Conservation (phyloP, 2,329 filamentous ascomycete genomes). For the Colletotrichum sp. region DNA sequence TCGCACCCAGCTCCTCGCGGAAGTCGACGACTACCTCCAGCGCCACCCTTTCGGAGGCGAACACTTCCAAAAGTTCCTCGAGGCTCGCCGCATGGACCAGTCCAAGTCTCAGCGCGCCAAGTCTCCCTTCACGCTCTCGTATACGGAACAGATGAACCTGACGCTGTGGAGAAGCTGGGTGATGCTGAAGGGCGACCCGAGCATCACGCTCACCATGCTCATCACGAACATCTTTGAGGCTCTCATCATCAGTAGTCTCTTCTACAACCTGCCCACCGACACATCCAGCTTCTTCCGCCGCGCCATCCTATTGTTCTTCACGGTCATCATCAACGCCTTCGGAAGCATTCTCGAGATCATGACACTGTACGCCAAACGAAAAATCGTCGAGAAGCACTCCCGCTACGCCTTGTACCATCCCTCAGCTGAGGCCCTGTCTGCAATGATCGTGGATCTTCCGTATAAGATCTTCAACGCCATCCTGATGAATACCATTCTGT, state of each 20-base stretch:
- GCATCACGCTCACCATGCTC: conserved; percentile 41
- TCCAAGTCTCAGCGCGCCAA: conserved; percentile 43
- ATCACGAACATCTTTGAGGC: conserved; percentile 52
- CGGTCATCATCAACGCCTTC: conserved; percentile 58
- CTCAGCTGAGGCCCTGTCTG: conserved; percentile 33
- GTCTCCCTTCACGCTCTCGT: conserved; percentile 54
- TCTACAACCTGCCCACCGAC: conserved; percentile 48
- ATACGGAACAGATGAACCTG: conserved; percentile 49
- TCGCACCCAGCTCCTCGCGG: conserved; percentile 31
- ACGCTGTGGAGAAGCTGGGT: conserved; percentile 46
- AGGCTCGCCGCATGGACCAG: conserved; percentile 1
- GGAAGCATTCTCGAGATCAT: conserved; percentile 40
- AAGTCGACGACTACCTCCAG: conserved; percentile 31
- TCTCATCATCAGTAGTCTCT: conserved; percentile 57
- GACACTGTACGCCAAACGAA: conserved; percentile 39
- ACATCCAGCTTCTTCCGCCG: conserved; percentile 51
- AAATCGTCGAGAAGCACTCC: conserved; percentile 43
- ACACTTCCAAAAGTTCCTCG: conserved; percentile 10
- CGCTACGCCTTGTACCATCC: conserved; percentile 46
- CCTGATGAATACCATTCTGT: conserved; percentile 44
- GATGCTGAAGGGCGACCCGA: conserved; percentile 43
- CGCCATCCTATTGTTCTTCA: conserved; percentile 57
- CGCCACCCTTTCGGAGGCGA: conserved; percentile 11
- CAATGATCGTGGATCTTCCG: conserved; percentile 40
- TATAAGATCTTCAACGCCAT: conserved; percentile 30